Evolutionary conservation across 106 monocot genomes (phyloP), one percentile per base, ranked within the genome.

Genomic region (Dioscorea alata): DNA sequence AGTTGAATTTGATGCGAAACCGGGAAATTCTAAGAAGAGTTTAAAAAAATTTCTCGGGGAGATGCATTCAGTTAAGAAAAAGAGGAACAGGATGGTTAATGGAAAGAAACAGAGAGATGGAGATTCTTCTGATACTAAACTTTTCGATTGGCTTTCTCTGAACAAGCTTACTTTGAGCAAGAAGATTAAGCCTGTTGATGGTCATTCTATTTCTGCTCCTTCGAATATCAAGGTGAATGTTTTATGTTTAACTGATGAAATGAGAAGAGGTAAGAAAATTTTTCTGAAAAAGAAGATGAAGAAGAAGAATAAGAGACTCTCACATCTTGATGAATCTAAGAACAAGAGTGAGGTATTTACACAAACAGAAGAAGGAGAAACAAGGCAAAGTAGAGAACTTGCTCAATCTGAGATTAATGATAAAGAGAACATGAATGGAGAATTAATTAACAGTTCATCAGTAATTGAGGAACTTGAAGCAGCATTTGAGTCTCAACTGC

Each of bases 131-230:
- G 71, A 75, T 51, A 23, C 34, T 5, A 57, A 31, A 31, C 48
- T 69, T 54, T 57, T 64, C 23, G 59, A 74, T 31, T 79, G 53
- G 68, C 13, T 54, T 69, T 13, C 10, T 20, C 12, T 57, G 73
- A 56, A 28, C 42, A 63, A 28, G 12, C 28, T 19, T 63, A 32
- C 6, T 49, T 17, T 1, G 12, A 6, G 33, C 12, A 63, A 63
- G 18, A 24, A 51, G 14, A 13, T 60, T 23, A 54, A 35, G 50
- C 34, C 49, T 4, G 49, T 23, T 0, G 59, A 61, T 49, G 8
- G 23, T 8, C 16, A 20, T n/a, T 21, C 52, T 31, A 60, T 50
- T 32, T 49, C 23, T 32, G 31, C 24, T 32, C 20, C 25, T 12
- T 48, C 33, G 17, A 34, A 33, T 21, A 23, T 65, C 19, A 50